A percentile compares a stretch with the other conserved stretches of the same genome.
Conservation (phyloP, 306 rosid species). For the Trichosanthes truncata region DNA sequence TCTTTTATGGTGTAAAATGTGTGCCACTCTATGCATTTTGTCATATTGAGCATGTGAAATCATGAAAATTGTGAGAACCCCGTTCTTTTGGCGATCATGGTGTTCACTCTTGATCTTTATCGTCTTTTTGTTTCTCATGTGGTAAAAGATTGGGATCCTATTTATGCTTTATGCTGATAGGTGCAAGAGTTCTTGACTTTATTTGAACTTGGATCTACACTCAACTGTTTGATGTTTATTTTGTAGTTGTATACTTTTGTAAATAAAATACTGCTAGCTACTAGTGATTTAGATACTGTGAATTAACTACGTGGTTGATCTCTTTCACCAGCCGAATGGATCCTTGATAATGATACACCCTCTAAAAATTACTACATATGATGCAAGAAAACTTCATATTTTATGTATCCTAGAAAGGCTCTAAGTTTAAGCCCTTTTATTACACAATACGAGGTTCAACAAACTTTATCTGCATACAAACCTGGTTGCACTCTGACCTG, state of each 20-base stretch:
- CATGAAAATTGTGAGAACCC: background rate
- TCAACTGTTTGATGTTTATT: background rate
- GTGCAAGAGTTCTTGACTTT: background rate
- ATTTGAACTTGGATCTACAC: background rate
- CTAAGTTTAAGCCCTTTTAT: background rate
- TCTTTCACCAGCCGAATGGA: background rate
- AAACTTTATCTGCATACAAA: background rate
- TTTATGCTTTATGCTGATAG: background rate
- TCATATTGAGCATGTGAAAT: background rate
- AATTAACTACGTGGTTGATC: background rate
- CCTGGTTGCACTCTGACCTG: background rate
- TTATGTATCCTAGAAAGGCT: background rate
- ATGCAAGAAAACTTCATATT: background rate
- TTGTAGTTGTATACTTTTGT: background rate
- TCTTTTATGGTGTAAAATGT: background rate
- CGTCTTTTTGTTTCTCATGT: background rate
- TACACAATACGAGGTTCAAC: background rate
- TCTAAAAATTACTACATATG: background rate
- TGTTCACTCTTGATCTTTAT: background rate
- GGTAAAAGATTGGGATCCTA: background rate
- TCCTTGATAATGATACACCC: background rate
- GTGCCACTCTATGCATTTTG: background rate
- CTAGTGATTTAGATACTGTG: background rate
- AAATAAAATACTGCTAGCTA: background rate
- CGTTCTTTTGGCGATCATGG: background rate